Evolutionary conservation across 1,139 yeast species (phyloP).

Genomic region (Suhomyces anneliseae): DNA sequence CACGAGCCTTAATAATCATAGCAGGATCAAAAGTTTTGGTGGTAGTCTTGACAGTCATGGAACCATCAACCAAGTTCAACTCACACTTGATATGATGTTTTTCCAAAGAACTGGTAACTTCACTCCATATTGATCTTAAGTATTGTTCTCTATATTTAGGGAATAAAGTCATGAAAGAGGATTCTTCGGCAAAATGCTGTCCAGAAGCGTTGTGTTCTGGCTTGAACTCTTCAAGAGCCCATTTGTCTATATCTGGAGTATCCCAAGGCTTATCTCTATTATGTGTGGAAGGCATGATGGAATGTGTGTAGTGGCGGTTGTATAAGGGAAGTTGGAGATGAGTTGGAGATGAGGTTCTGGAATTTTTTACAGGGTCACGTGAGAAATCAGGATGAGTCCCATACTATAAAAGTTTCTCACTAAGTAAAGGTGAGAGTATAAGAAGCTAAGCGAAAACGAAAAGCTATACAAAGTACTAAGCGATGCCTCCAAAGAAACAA

Average conservation of each 20-base stretch:
- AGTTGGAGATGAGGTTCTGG: slow-evolving; percentile 1
- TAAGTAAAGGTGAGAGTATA: too few relatives aligned
- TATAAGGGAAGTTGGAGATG: background rate
- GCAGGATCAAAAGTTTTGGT: slow-evolving; percentile 96
- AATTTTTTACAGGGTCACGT: slow-evolving; percentile 9
- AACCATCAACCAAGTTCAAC: slow-evolving; percentile 89
- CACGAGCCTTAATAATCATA: slow-evolving; percentile 89
- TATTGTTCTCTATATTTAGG: slow-evolving; percentile 96
- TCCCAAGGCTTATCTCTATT: slow-evolving; percentile 98
- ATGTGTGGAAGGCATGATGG: slow-evolving; percentile 81
- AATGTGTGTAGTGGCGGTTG: background rate
- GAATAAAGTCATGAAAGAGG: slow-evolving; percentile 89
- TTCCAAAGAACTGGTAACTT: slow-evolving; percentile 79
- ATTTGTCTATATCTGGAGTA: slow-evolving; percentile 90
- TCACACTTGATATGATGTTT: slow-evolving; percentile 75
- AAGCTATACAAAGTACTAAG: background rate
- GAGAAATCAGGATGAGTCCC: slow-evolving; percentile 1
- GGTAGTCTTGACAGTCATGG: slow-evolving; percentile 96
- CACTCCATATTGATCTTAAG: slow-evolving; percentile 88
- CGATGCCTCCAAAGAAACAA: slow-evolving; percentile 5
- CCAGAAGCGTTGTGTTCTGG: slow-evolving; percentile 90
- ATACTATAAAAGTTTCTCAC: background rate
- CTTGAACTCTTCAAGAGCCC: slow-evolving; percentile 86
- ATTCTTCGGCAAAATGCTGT: slow-evolving; percentile 86
- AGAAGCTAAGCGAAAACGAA: background rate